Base-by-base conservation (phyloP, 106 monocot species). In the Dioscorea alata region DNA sequence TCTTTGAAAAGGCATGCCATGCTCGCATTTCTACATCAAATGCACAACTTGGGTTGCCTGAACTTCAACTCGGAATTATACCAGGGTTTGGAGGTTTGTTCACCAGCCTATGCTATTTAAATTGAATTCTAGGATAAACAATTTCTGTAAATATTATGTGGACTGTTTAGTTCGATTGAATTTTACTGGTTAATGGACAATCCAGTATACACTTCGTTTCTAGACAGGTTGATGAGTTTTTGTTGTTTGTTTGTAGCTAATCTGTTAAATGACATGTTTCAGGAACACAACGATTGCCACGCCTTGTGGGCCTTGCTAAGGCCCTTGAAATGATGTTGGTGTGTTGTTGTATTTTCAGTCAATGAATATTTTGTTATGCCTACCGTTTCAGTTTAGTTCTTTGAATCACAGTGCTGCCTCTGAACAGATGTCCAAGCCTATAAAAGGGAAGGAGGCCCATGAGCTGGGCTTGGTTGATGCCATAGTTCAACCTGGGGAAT, bases 291-390 rank as follows among this genome's bases (percentile, higher is more conserved):
- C 76, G 97, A 56, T 89, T 97, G 74, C 97, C 97, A 32, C 89
- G 97, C 19, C 89, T 97, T 72, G 89, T 92, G 57, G 97, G 97
- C 22, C 86, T 97, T 25, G 63, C 84, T 60, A 97, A 97, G 81
- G 82, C 83, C 79, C 84, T 97, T 79, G 97, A 97, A 72, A 92
- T 97, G 89, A 87, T 97, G 68, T 74, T 97, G 84, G 97, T 97
- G 80, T 76, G 74, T 51, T 6, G 12, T 34, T 3, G 8, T 59
- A n/a, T n/a, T n/a, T 59, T 59, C 23, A 8, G 2, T 20, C 4
- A 0, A 22, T 12, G n/a, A 59, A 23, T 59, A 23, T 56, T 13
- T 56, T 18, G 5, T 13, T 16, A 56, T 56, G 19, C 15, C 4
- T 19, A 19, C 23, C 10, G 15, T 70, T 13, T 32, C n/a, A 19